Conservation (phyloP, 2,329 filamentous ascomycete genomes). For the Lachnellula cervina region DNA sequence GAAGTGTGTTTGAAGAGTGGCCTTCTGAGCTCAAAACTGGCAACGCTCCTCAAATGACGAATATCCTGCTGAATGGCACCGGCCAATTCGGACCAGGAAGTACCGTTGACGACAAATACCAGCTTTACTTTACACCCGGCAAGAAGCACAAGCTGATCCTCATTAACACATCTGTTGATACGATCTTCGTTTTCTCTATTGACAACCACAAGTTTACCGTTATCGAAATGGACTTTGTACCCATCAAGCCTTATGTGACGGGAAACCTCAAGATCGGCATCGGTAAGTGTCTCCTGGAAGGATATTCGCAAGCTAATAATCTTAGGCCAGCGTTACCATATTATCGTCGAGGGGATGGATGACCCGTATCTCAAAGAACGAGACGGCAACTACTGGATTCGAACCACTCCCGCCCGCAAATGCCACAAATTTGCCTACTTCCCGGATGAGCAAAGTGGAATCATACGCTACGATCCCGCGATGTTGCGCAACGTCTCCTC, state of each 20-base stretch:
- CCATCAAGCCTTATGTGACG: not conserved
- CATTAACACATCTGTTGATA: not conserved
- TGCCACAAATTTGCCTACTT: not conserved
- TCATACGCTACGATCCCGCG: not conserved
- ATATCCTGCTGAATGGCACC: constrained; percentile 2
- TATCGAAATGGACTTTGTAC: not conserved
- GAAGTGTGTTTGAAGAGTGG: constrained; percentile 4
- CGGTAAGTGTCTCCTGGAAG: not conserved
- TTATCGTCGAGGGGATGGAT: constrained; percentile 41
- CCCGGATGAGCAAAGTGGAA: not conserved
- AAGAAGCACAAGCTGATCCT: not conserved
- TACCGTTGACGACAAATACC: too few species aligned
- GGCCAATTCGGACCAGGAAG: not conserved
- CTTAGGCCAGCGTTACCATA: constrained; percentile 42
- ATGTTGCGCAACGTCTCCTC: not conserved
- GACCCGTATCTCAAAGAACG: not conserved
- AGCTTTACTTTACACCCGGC: too few species aligned
- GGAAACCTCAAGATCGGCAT: not conserved
- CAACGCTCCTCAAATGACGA: constrained; percentile 16
- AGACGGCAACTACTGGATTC: constrained; percentile 50
- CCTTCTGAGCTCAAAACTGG: not conserved
- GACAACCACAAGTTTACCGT: not conserved
- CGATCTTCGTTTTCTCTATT: not conserved
- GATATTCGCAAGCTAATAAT: too few species aligned
- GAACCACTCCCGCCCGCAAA: constrained; percentile 4